phyloP scores from a whole-genome alignment of 2,329 filamentous ascomycete genomes.

The Colletotrichum liaoningense region DNA sequence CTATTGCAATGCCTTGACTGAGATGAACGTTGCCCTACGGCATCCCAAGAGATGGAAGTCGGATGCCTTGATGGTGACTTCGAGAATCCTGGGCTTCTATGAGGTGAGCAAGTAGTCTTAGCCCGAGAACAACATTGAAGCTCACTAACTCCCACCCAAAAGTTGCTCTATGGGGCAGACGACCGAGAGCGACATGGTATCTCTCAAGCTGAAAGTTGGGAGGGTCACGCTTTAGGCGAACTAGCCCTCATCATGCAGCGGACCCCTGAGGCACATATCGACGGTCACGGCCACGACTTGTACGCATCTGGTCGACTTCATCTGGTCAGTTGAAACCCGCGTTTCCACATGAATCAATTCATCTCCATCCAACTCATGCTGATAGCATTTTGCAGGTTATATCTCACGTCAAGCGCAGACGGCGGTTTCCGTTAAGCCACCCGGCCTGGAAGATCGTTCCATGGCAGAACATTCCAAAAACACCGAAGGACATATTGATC shows the following conservation, averaged over 20 bases:
- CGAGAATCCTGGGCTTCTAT: constrained; percentile 36
- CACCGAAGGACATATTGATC: constrained; percentile 44
- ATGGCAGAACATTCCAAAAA: constrained; percentile 44
- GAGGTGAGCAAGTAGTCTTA: constrained; percentile 31
- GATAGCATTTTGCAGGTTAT: background rate
- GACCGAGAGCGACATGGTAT: constrained; percentile 27
- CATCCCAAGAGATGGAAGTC: constrained; percentile 25
- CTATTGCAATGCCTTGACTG: constrained; percentile 37
- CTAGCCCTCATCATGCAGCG: constrained; percentile 29
- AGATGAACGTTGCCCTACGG: constrained; percentile 20
- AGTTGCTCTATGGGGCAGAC: constrained; percentile 37
- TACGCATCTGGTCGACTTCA: constrained; percentile 39
- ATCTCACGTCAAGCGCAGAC: constrained; percentile 35
- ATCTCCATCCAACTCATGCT: background rate
- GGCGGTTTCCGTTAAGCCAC: constrained; percentile 41
- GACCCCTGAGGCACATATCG: constrained; percentile 10
- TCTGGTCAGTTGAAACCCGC: constrained; percentile 24
- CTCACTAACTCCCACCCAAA: background rate
- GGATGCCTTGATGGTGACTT: constrained; percentile 29
- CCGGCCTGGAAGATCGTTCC: constrained; percentile 47
- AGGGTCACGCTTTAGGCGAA: constrained; percentile 35
- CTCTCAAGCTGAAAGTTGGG: constrained; percentile 36
- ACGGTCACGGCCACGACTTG: constrained; percentile 37
- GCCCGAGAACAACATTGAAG: background rate
- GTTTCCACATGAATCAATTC: too few relatives aligned